These are phyloP conservation scores for Suhomyces coccinellae DNA, from an alignment of 1,139 yeast genomes.

Conservation along the genomic window DNA sequence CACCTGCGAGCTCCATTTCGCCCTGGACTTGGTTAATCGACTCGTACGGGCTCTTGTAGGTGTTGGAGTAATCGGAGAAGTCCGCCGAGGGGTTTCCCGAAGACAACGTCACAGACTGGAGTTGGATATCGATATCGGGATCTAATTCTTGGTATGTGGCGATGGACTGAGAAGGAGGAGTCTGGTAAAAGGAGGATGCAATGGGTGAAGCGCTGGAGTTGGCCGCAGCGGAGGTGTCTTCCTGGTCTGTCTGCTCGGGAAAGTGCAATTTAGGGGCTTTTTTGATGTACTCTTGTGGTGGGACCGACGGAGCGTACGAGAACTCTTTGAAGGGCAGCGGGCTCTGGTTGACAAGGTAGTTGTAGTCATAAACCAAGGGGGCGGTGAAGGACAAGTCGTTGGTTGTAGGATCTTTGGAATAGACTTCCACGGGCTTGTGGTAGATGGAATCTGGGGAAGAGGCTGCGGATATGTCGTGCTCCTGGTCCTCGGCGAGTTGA, in stretches of 20 bases:
- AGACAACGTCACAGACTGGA: constrained; percentile 13
- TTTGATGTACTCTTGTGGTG: constrained; percentile 9
- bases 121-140: constrained; percentile 14
- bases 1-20: constrained; percentile 47
- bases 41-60: constrained; percentile 19
- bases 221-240: neutral
- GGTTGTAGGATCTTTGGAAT: constrained; percentile 2
- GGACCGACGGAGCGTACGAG: constrained; percentile 33
- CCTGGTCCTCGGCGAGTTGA: neutral
- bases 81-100: neutral
- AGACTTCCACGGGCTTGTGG: constrained; percentile 15
- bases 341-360: constrained; percentile 37
- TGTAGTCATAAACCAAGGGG: constrained; percentile 48
- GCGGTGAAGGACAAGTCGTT: constrained; percentile 26
- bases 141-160: constrained; percentile 8
- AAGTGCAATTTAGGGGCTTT: constrained; percentile 24
- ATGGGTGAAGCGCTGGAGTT: constrained; percentile 16
- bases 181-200: constrained; percentile 16
- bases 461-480: too few species aligned
- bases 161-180: neutral
- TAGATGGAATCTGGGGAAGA: neutral
- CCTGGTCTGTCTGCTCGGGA: constrained; percentile 24
- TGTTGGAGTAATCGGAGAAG: constrained; percentile 11
- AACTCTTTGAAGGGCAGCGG: constrained; percentile 43
- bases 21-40: constrained; percentile 41